Base-by-base conservation (phyloP, 2,329 filamentous ascomycete species). In the Colletotrichum tofieldiae region DNA sequence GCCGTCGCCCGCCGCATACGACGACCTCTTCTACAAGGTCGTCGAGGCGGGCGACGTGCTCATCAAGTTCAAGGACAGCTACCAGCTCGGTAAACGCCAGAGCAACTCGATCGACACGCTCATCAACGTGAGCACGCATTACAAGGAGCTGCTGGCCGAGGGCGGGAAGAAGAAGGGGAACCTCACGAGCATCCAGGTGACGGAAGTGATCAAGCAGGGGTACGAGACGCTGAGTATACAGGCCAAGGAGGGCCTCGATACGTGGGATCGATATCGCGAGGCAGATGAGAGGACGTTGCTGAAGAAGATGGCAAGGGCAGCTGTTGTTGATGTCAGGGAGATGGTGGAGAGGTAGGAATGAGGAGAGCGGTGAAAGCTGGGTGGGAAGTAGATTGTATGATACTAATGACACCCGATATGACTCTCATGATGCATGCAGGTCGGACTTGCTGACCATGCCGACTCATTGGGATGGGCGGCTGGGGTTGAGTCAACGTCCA, bases 21-120 rank as follows among this genome's bases (percentile, higher is more conserved):
- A 99, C 77, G 96, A 99, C 78, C 87, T 99, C 0, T 98, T 99
- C 84, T 99, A 99, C 89, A 99, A 99, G 83, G 89, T 98, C 2
- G 95, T 98, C 35, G 96, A 99, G 82, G 93, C 93, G 2, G 94
- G 95, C 14, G 94, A 97, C 60, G 89, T 94, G 16, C 88, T 98
- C 29, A 85, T 88, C 41, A 94, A 94, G 78, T 98, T 98, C 83
- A 91, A 94, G 51, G 91, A 95, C 74, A 92, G 90, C 12, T 98
- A 96, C 81, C 83, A 85, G 5, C 82, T 93, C 20, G 84, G 83
- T 2, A 89, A 87, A 72, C 82, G 90, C 56, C 82, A 86, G 29
- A 90, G 88, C 56, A 93, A 88, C 82, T 94, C 94, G 3, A 96
- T 98, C 77, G 92, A 94, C 60, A 97, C 94, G 0, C 87, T 98